phyloP scores from a whole-genome alignment of 2,329 filamentous ascomycete genomes.

The Colletotrichum tofieldiae region DNA sequence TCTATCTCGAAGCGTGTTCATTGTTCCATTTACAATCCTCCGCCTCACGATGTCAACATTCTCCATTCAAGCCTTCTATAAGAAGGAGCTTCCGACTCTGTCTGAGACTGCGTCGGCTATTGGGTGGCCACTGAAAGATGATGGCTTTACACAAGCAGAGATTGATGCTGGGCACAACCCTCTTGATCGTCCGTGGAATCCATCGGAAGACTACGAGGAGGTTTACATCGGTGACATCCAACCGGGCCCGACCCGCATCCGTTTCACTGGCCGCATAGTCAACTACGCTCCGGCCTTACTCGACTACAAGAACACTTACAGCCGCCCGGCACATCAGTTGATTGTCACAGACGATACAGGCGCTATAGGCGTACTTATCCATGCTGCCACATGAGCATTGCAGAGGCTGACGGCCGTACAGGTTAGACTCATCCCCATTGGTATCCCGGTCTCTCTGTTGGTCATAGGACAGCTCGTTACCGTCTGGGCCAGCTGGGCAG shows the following conservation, averaged over 20 bases:
- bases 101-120: constrained; percentile 30
- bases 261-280: constrained; percentile 69
- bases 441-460: constrained; percentile 50
- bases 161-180: constrained; percentile 57
- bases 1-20: background rate
- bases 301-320: constrained; percentile 55
- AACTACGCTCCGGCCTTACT: constrained; percentile 65
- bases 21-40: background rate
- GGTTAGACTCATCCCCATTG: constrained; percentile 63
- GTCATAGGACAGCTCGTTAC: constrained; percentile 68
- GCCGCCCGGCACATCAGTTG: constrained; percentile 64
- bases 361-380: constrained; percentile 62
- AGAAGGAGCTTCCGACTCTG: constrained; percentile 45
- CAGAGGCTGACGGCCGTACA: constrained; percentile 44
- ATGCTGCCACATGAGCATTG: constrained; percentile 27
- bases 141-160: constrained; percentile 69
- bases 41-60: constrained; percentile 42
- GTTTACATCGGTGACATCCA: constrained; percentile 63
- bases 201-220: constrained; percentile 63
- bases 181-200: constrained; percentile 56
- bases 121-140: constrained; percentile 49
- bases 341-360: constrained; percentile 71
- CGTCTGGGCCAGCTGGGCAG: constrained; percentile 71
- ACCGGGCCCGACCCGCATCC: constrained; percentile 65
- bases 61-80: constrained; percentile 55